phyloP scores from a whole-genome alignment of 805 yeast species.

The Pichia paraexigua region DNA sequence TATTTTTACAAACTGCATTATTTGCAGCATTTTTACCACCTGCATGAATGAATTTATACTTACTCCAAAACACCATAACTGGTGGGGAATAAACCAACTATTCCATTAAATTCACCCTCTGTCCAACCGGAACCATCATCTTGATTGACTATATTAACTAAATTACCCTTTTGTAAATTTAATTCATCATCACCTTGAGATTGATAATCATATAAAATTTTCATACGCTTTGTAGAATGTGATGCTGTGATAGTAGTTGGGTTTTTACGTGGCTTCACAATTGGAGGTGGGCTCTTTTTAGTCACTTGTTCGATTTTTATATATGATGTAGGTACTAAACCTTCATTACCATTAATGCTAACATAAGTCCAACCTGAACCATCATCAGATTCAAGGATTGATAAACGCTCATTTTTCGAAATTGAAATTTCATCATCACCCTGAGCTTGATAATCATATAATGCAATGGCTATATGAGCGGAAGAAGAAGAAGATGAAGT shows the following conservation, averaged over 20 bases:
- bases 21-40: constrained; percentile 83
- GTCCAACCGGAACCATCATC: constrained; percentile 93
- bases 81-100: constrained; percentile 69
- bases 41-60: constrained; percentile 43
- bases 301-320: constrained; percentile 36
- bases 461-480: constrained; percentile 32
- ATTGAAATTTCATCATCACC: constrained; percentile 73
- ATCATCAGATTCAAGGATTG: constrained; percentile 60
- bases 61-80: constrained; percentile 37
- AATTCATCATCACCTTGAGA: constrained; percentile 81
- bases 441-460: constrained; percentile 56
- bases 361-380: constrained; percentile 92
- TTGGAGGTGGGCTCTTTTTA: constrained; percentile 52
- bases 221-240: constrained; percentile 34
- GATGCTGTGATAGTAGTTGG: constrained; percentile 43
- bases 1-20: constrained; percentile 54
- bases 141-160: constrained; percentile 55
- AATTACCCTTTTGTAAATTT: constrained; percentile 64
- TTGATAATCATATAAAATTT: constrained; percentile 65
- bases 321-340: constrained; percentile 83
- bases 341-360: constrained; percentile 37
- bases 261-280: constrained; percentile 65
- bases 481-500: neutral
- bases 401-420: constrained; percentile 50
- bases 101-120: constrained; percentile 69